These are phyloP conservation scores for Solanum chmielewskii DNA, from an alignment of 257 asterid genomes.

Conservation along the genomic window DNA sequence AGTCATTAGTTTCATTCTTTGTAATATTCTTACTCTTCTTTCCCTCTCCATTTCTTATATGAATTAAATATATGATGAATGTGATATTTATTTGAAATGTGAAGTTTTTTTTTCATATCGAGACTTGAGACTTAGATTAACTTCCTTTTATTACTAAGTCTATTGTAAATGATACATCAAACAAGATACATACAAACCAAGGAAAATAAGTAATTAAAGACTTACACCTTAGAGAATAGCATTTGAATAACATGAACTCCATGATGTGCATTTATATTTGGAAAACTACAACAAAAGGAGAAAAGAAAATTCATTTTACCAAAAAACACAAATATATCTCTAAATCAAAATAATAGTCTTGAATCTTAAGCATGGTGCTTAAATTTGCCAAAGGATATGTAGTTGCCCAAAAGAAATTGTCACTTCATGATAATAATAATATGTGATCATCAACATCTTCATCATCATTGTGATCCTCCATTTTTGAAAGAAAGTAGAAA, in stretches of 20 bases:
- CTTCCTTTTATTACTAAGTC: neutral
- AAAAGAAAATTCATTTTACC: neutral
- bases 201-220: neutral
- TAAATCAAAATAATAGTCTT: neutral
- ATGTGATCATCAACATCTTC: neutral
- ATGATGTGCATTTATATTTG: neutral
- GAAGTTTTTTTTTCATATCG: neutral
- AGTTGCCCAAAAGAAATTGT: neutral
- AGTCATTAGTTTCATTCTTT: too few species aligned
- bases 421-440: neutral
- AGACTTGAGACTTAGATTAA: neutral
- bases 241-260: neutral
- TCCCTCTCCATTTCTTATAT: neutral
- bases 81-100: constrained; percentile 7
- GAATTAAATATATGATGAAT: neutral
- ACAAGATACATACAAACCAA: neutral
- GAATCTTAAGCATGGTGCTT: neutral
- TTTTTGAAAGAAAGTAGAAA: neutral
- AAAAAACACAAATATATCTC: neutral
- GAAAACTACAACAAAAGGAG: neutral
- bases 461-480: neutral
- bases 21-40: neutral
- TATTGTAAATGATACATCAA: neutral
- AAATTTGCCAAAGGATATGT: neutral
- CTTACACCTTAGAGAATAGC: neutral